These are phyloP conservation scores for Lyophyllum decastes DNA, from an alignment of 768 basidiomycete species.

Conservation along the genomic window DNA sequence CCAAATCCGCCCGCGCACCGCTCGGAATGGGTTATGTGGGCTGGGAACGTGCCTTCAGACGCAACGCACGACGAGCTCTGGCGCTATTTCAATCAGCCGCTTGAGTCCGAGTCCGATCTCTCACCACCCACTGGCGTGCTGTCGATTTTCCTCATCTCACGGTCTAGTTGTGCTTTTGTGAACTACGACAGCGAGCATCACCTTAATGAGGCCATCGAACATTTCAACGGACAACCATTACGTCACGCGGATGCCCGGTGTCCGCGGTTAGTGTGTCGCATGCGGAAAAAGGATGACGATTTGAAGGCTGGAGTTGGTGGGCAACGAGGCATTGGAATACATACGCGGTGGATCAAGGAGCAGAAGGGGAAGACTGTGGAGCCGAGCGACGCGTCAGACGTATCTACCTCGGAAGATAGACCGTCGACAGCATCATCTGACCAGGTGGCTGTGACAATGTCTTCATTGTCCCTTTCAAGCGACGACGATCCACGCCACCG, in stretches of 20 bases:
- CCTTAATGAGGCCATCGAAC: slow-evolving; percentile 65
- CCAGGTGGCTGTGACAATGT: slow-evolving; percentile 22
- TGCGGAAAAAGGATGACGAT: slow-evolving; percentile 82
- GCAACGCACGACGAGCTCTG: slow-evolving; percentile 84
- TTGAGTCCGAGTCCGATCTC: neutral
- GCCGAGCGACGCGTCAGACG: slow-evolving; percentile 20
- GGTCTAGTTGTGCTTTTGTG: slow-evolving; percentile 94
- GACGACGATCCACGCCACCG: slow-evolving; percentile 37
- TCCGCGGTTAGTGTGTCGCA: slow-evolving; percentile 80
- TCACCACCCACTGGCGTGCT: slow-evolving; percentile 54
- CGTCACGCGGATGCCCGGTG: slow-evolving; percentile 73
- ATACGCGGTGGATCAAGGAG: slow-evolving; percentile 78
- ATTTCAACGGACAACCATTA: slow-evolving; percentile 72
- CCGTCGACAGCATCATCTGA: slow-evolving; percentile 27
- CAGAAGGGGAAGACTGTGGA: slow-evolving; percentile 40
- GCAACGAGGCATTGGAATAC: slow-evolving; percentile 85
- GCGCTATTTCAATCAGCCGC: slow-evolving; percentile 68
- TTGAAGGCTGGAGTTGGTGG: slow-evolving; percentile 87
- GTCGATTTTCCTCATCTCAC: slow-evolving; percentile 90
- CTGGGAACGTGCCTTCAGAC: slow-evolving; percentile 87
- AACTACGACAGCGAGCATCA: slow-evolving; percentile 73
- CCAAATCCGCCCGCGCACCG: slow-evolving; percentile 72
- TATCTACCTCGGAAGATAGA: slow-evolving; percentile 21
- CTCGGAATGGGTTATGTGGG: slow-evolving; percentile 97
- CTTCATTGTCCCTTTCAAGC: slow-evolving; percentile 38